Percentiles rank a stretch among this genome's conserved stretches.
phyloP scores from a whole-genome alignment of 2,329 filamentous ascomycete species.

The Aspergillus novofumigatus region DNA sequence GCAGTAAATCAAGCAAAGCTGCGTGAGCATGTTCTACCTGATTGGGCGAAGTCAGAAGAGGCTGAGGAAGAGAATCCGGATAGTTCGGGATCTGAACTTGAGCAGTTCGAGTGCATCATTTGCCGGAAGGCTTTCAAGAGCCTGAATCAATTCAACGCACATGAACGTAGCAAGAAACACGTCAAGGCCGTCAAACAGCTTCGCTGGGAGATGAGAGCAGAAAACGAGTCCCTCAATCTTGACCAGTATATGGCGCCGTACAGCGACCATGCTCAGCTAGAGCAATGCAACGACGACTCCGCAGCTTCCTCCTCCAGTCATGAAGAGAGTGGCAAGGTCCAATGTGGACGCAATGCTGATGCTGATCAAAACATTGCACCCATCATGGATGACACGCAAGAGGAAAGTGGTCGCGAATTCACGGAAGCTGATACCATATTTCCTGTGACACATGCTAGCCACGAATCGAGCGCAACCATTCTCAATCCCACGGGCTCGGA shows the following conservation, averaged over 20 bases:
- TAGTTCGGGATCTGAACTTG: constrained; percentile 46
- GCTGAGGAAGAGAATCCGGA: constrained; percentile 47
- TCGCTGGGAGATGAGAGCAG: constrained; percentile 74
- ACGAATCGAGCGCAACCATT: background rate
- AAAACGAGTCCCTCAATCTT: constrained; percentile 56
- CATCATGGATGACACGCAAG: background rate
- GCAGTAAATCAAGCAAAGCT: constrained; percentile 76
- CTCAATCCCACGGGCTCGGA: background rate
- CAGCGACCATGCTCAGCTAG: background rate
- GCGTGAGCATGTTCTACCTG: constrained; percentile 60
- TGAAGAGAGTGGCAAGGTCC: constrained; percentile 20
- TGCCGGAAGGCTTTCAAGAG: constrained; percentile 74
- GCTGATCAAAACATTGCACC: background rate
- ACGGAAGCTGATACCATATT: background rate
- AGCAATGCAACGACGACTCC: background rate
- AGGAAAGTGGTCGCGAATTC: background rate
- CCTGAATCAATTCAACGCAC: constrained; percentile 83
- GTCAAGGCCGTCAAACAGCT: constrained; percentile 78
- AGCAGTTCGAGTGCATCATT: constrained; percentile 60
- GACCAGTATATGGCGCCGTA: constrained; percentile 1
- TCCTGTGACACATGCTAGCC: background rate
- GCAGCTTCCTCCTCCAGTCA: background rate
- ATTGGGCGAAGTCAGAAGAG: constrained; percentile 67
- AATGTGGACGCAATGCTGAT: background rate
- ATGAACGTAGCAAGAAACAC: constrained; percentile 97